A percentile compares a stretch with the other conserved stretches of the same genome.
Evolutionary conservation across 805 yeast species (phyloP).

Genomic region (Sporopachydermia lactativora): DNA sequence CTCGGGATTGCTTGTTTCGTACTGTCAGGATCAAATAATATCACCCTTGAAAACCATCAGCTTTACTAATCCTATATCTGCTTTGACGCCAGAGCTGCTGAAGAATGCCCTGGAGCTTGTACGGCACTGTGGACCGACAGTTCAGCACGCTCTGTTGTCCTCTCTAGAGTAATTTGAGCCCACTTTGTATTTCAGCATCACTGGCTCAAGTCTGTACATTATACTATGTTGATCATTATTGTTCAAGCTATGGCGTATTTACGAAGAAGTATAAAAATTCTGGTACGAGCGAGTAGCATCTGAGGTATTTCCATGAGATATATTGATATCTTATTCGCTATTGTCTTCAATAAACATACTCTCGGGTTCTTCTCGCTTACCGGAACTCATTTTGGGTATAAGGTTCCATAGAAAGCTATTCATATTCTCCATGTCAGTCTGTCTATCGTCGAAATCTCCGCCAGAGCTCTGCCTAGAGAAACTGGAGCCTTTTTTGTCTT

Average conservation of each 20-base stretch:
- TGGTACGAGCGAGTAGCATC: no score
- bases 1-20: conserved; percentile 65
- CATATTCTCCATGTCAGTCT: neutral
- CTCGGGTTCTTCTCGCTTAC: neutral
- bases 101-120: neutral
- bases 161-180: neutral
- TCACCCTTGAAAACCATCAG: conserved; percentile 66
- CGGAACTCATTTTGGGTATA: neutral
- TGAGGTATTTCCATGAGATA: no score
- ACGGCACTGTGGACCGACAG: neutral
- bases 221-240: no score
- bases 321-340: no score
- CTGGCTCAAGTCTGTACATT: no score
- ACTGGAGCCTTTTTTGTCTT: neutral
- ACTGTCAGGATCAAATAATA: conserved; percentile 49
- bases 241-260: no score
- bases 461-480: conserved; percentile 1
- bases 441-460: neutral
- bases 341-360: neutral
- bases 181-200: no score
- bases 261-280: no score
- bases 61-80: conserved; percentile 27
- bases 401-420: neutral
- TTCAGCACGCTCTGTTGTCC: neutral
- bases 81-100: conserved; percentile 10